phyloP scores from a whole-genome alignment of 495 filamentous ascomycete genomes.

The Podospora australis region DNA sequence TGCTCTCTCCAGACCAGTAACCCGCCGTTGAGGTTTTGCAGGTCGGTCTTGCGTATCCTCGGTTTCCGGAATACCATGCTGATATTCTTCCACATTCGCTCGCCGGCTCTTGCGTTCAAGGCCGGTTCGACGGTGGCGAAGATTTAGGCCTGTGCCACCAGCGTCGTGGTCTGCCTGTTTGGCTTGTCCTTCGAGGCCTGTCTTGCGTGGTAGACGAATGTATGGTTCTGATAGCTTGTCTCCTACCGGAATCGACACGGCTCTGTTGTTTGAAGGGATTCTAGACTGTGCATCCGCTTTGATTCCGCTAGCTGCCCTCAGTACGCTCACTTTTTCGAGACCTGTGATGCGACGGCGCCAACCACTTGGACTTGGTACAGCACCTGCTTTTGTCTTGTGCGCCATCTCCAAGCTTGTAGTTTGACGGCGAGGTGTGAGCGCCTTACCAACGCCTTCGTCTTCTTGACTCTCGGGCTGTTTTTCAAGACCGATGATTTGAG shows the following conservation, averaged over 20 bases:
- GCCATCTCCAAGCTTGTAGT: no score
- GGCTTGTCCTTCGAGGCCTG: not conserved
- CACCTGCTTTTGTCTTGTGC: not conserved
- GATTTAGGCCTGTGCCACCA: no score
- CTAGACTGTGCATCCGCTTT: no score
- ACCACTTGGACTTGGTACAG: not conserved
- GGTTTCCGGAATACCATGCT: no score
- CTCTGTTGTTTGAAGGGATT: no score
- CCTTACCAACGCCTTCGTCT: slow-evolving; percentile 8
- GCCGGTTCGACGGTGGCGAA: not conserved
- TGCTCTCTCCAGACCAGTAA: not conserved
- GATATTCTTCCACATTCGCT: no score
- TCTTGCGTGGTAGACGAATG: not conserved
- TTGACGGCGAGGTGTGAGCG: no score
- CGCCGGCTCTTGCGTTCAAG: no score
- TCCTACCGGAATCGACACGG: not conserved
- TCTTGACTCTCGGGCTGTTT: not conserved
- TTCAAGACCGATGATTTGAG: not conserved
- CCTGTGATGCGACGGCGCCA: not conserved
- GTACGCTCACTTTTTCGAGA: not conserved
- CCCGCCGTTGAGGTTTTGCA: not conserved
- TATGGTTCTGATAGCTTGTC: not conserved
- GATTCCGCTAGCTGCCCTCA: not conserved
- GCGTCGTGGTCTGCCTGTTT: not conserved
- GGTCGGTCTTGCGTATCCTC: not conserved